Conservation (phyloP, 108 stramenopile species). For the Nitzschia inconspicua region DNA sequence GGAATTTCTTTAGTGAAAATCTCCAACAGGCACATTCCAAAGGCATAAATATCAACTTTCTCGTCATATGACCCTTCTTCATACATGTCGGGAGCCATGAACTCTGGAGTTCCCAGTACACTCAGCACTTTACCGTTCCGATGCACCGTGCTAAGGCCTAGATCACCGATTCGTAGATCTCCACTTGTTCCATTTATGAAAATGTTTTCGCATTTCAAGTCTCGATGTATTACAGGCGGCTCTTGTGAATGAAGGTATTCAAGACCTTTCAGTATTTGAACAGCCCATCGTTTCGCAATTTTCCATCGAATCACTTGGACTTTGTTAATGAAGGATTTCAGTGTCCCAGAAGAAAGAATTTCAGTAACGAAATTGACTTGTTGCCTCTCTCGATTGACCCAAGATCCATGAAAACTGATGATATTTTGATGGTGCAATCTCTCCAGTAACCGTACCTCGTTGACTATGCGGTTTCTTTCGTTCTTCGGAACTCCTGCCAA, state of each 20-base stretch:
- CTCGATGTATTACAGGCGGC: slow-evolving; percentile 98
- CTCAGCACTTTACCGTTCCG: slow-evolving; percentile 82
- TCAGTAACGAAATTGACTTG: slow-evolving; percentile 96
- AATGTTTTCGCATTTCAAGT: slow-evolving; percentile 94
- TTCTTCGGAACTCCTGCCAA: slow-evolving; percentile 83
- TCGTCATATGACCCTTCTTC: slow-evolving; percentile 93
- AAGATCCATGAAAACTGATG: slow-evolving; percentile 95
- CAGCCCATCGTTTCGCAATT: slow-evolving; percentile 94
- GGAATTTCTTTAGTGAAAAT: slow-evolving; percentile 96
- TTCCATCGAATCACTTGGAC: slow-evolving; percentile 96
- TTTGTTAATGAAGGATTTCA: slow-evolving; percentile 92
- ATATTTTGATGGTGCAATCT: slow-evolving; percentile 93
- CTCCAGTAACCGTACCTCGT: slow-evolving; percentile 95
- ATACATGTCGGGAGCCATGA: slow-evolving; percentile 99
- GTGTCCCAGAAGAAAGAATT: slow-evolving; percentile 91
- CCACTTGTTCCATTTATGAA: slow-evolving; percentile 98
- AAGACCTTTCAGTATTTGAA: slow-evolving; percentile 94
- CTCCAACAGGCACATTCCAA: slow-evolving; percentile 98
- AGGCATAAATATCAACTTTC: slow-evolving; percentile 98
- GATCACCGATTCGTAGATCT: slow-evolving; percentile 96
- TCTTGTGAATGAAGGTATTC: slow-evolving; percentile 96
- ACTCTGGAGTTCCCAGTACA: slow-evolving; percentile 97
- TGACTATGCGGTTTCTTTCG: slow-evolving; percentile 90
- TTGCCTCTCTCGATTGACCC: slow-evolving; percentile 93
- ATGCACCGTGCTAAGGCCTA: slow-evolving; percentile 91